Evolutionary conservation across 768 basidiomycete genomes (phyloP).

Genomic region (Mycena capillaripes): DNA sequence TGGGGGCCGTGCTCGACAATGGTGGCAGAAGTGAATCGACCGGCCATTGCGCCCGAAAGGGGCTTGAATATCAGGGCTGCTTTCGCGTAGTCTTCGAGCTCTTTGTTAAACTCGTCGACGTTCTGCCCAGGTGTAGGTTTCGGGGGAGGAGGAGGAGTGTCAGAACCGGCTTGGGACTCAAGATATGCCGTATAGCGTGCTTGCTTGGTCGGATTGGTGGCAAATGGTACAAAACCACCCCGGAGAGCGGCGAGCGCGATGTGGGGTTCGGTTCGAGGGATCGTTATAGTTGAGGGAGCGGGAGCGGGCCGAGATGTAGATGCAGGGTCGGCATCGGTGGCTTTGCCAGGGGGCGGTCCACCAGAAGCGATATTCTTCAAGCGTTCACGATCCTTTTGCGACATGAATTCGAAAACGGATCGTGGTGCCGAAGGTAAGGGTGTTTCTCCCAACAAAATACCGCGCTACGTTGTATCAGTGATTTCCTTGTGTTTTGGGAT

Average conservation of each 20-base stretch:
- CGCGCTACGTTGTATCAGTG: slow-evolving; percentile 68
- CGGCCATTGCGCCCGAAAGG: slow-evolving; percentile 92
- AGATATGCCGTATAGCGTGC: slow-evolving; percentile 89
- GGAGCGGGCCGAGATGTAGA: slow-evolving; percentile 39
- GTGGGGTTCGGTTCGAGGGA: slow-evolving; percentile 79
- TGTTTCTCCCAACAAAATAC: slow-evolving; percentile 85
- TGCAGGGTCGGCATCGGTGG: slow-evolving; percentile 30
- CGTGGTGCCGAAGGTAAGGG: slow-evolving; percentile 76
- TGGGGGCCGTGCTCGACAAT: slow-evolving; percentile 77
- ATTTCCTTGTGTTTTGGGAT: not conserved
- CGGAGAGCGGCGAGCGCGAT: slow-evolving; percentile 88
- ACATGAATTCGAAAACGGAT: slow-evolving; percentile 96
- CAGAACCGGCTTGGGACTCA: slow-evolving; percentile 72
- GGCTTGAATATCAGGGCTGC: slow-evolving; percentile 93
- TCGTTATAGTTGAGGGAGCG: slow-evolving; percentile 51
- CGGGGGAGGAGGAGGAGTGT: slow-evolving; percentile 62
- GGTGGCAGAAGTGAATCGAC: slow-evolving; percentile 89
- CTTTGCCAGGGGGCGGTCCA: slow-evolving; percentile 40
- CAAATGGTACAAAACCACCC: slow-evolving; percentile 90
- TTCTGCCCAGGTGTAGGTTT: slow-evolving; percentile 69
- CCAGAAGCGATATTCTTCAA: slow-evolving; percentile 70
- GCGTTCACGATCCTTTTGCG: slow-evolving; percentile 91
- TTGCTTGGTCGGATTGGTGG: slow-evolving; percentile 82
- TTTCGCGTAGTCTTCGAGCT: slow-evolving; percentile 89
- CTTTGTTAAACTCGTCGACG: slow-evolving; percentile 81